phyloP scores from a whole-genome alignment of 331 rosid genomes.

The Rosa hybrid region DNA sequence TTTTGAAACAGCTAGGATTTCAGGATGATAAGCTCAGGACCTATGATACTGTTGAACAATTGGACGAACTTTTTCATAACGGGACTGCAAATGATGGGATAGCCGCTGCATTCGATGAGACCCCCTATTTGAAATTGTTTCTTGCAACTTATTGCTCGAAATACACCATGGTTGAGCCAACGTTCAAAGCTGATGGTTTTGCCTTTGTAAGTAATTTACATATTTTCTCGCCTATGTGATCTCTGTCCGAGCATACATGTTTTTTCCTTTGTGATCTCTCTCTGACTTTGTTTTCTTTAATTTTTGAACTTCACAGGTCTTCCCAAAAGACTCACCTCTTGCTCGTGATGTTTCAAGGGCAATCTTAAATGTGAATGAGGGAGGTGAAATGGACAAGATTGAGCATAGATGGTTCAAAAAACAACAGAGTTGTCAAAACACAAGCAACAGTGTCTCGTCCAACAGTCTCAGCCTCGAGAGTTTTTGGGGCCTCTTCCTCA shows the following conservation, averaged over 20 bases:
- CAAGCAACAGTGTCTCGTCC: slow-evolving; percentile 30
- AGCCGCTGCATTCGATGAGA: slow-evolving; percentile 43
- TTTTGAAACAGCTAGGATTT: slow-evolving; percentile 18
- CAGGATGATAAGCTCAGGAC: not conserved
- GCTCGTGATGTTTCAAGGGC: slow-evolving; percentile 53
- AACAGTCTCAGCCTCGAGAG: slow-evolving; percentile 51
- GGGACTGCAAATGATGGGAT: slow-evolving; percentile 32
- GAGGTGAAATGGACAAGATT: slow-evolving; percentile 38
- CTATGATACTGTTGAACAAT: slow-evolving; percentile 12
- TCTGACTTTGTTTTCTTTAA: not conserved
- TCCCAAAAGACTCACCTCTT: slow-evolving; percentile 50
- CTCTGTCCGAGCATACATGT: not conserved
- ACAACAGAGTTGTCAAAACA: slow-evolving; percentile 15
- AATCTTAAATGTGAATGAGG: slow-evolving; percentile 49
- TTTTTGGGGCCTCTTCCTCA: slow-evolving; percentile 65
- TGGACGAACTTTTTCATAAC: slow-evolving; percentile 14
- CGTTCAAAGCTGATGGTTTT: slow-evolving; percentile 40
- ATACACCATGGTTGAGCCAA: slow-evolving; percentile 38
- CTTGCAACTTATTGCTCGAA: slow-evolving; percentile 37
- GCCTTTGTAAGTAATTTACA: slow-evolving; percentile 36
- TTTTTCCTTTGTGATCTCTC: not conserved
- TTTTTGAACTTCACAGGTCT: slow-evolving; percentile 33
- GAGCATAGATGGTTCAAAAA: slow-evolving; percentile 36
- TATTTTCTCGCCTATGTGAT: not conserved
- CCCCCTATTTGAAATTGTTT: slow-evolving; percentile 34